Percentiles rank a stretch among this genome's conserved stretches.
Evolutionary conservation across 345 rosid genomes (phyloP).

Genomic region (Barbarea vulgaris): DNA sequence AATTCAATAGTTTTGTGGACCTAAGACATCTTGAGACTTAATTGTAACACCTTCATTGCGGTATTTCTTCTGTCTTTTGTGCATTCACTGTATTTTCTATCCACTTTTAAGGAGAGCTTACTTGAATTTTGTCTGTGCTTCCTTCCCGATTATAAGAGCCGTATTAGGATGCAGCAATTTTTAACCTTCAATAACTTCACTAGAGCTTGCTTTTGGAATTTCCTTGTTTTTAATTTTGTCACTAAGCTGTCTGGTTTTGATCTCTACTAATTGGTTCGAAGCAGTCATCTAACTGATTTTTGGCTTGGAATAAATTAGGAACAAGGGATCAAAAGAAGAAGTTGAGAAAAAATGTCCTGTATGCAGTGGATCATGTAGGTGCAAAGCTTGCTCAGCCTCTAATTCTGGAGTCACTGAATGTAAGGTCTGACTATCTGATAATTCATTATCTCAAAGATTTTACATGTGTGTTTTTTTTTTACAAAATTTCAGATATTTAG

Average conservation of each 20-base stretch:
- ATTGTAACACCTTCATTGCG: not conserved
- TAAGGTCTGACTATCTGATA: constrained; percentile 69
- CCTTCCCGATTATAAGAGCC: too few relatives aligned
- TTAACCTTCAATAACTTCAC: constrained; percentile 1
- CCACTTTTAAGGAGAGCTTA: not conserved
- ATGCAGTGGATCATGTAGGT: constrained; percentile 79
- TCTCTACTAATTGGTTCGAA: constrained; percentile 3
- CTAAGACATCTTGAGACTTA: constrained; percentile 13
- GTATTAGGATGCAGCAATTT: too few relatives aligned
- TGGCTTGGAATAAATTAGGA: constrained; percentile 30
- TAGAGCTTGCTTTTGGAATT: constrained; percentile 3
- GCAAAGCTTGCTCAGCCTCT: constrained; percentile 67
- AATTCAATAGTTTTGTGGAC: constrained; percentile 24
- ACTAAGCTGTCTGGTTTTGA: not conserved
- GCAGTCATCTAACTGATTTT: not conserved
- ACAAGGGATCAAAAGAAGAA: constrained; percentile 58
- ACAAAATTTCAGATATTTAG: not conserved
- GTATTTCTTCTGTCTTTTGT: not conserved
- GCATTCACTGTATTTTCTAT: not conserved
- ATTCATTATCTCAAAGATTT: constrained; percentile 2
- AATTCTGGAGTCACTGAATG: constrained; percentile 59
- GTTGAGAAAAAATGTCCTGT: constrained; percentile 82
- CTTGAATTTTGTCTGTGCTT: not conserved
- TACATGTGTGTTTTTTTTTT: constrained; percentile 26
- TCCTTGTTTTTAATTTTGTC: constrained; percentile 10